A percentile compares a stretch with the other conserved stretches of the same genome.
These are phyloP conservation scores for Nemania bipapillata DNA, from an alignment of 2,329 filamentous ascomycete genomes.

Conservation along the genomic window DNA sequence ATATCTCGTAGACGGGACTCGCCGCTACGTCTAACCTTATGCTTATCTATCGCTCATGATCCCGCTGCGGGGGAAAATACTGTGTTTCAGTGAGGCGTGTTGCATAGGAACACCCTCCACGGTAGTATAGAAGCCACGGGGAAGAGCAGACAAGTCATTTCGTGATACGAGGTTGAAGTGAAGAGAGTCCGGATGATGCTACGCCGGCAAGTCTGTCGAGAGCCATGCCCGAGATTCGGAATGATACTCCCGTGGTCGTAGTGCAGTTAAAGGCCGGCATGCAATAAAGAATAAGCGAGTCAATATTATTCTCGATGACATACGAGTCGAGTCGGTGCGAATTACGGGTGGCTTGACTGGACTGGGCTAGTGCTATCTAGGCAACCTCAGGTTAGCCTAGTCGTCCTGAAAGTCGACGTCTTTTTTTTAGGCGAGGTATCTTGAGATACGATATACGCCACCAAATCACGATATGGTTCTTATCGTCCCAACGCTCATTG, in stretches of 20 bases:
- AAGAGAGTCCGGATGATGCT: background rate
- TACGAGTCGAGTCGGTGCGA: background rate
- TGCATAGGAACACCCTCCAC: background rate
- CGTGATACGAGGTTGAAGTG: background rate
- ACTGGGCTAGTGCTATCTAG: background rate
- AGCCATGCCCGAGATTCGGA: background rate
- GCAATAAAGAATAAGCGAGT: background rate
- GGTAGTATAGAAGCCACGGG: background rate
- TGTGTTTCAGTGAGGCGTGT: background rate
- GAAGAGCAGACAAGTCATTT: background rate
- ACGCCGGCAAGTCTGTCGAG: background rate
- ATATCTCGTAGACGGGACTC: background rate
- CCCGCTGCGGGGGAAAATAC: background rate
- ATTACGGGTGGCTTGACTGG: background rate
- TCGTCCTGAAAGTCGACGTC: background rate
- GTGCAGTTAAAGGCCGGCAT: background rate
- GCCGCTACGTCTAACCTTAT: background rate
- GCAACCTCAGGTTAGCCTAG: background rate
- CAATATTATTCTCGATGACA: background rate
- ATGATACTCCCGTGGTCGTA: background rate
- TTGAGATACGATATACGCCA: conserved; percentile 1
- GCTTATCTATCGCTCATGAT: background rate
- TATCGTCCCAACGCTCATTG: conserved; percentile 10
- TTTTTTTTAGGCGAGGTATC: background rate
- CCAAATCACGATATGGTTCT: background rate